Evolutionary conservation across 2,329 filamentous ascomycete species (phyloP), one percentile per base, ranked within the genome.

Genomic region (Epichloe hybrida): DNA sequence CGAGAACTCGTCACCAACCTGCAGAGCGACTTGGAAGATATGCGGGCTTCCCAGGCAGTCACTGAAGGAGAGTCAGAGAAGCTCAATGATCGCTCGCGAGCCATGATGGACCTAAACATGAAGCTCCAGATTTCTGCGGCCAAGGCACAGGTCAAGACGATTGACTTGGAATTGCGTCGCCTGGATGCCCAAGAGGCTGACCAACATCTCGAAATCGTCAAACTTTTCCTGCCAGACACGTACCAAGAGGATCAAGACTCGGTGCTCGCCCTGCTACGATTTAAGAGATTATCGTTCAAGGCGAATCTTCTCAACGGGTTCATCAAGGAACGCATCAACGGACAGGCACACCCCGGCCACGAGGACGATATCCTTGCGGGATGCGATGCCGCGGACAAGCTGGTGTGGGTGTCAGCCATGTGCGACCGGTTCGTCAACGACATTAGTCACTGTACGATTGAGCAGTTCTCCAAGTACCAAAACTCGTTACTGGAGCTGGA

Each of bases 31-130:
- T 72, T 97, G 57, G 87, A 95, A 59, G 90, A 97, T 61, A 91
- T 96, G 77, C 81, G 88, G 53, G 87, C 90, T 12, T 94, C 89
- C 4, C 88, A 94, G 60, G 88, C 90, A 43, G 86, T 97, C 58
- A 94, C 89, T 1, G 93, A 97, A 66, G 84, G 84, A 15, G 90
- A 97, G 65, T 89, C 91, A 1, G 89, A 90, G 64, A 88, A 97
- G 65, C 79, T 97, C 50, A 90, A 84, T 56, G 86, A 80, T 59
- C 85, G 88, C 55, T 95, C 91, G 43, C 81, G 89, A 55, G 89
- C 91, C 50, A 95, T 98, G 84, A 86, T 95, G 80, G 91, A 98
- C 61, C 77, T 98, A 44, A 97, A 97, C 66, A 80, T 91, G 77
- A 94, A 95, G 69, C 77, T 98, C 42, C 91, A 95, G 62, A 79